Conservation (phyloP, 2,329 filamentous ascomycete species). For the Pseudogymnoascus sp. region DNA sequence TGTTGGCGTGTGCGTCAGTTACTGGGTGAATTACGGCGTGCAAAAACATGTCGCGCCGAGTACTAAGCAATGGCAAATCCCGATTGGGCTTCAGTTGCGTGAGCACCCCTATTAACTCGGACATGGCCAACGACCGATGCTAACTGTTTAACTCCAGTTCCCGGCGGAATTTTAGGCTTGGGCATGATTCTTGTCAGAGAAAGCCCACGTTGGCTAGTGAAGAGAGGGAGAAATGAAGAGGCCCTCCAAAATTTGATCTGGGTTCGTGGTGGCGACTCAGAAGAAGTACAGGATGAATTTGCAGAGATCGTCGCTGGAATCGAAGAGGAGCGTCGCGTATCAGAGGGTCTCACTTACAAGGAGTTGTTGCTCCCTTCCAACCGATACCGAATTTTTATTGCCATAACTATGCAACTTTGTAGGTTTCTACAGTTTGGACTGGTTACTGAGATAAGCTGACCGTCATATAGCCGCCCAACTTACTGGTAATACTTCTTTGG, state of each 20-base stretch:
- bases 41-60: slow-evolving; percentile 29
- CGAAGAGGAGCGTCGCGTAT: slow-evolving; percentile 37
- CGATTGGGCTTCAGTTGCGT: slow-evolving; percentile 33
- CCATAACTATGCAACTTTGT: slow-evolving; percentile 40
- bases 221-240: slow-evolving; percentile 37
- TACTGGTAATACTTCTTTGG: slow-evolving; percentile 43
- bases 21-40: slow-evolving; percentile 41
- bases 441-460: background rate
- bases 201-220: slow-evolving; percentile 41
- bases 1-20: slow-evolving; percentile 29
- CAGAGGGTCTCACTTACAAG: slow-evolving; percentile 38
- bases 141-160: slow-evolving; percentile 23
- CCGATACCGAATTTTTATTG: slow-evolving; percentile 38
- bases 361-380: slow-evolving; percentile 40
- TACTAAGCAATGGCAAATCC: slow-evolving; percentile 42
- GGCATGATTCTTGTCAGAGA: slow-evolving; percentile 43
- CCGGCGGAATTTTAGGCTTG: slow-evolving; percentile 37
- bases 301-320: slow-evolving; percentile 38
- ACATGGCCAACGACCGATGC: background rate
- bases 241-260: slow-evolving; percentile 41
- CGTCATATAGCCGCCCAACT: slow-evolving; percentile 30
- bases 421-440: slow-evolving; percentile 9
- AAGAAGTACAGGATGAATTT: slow-evolving; percentile 32
- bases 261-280: slow-evolving; percentile 40
- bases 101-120: background rate